phyloP scores from a whole-genome alignment of 169 alveolate genomes.

The Eimeria necatrix region DNA sequence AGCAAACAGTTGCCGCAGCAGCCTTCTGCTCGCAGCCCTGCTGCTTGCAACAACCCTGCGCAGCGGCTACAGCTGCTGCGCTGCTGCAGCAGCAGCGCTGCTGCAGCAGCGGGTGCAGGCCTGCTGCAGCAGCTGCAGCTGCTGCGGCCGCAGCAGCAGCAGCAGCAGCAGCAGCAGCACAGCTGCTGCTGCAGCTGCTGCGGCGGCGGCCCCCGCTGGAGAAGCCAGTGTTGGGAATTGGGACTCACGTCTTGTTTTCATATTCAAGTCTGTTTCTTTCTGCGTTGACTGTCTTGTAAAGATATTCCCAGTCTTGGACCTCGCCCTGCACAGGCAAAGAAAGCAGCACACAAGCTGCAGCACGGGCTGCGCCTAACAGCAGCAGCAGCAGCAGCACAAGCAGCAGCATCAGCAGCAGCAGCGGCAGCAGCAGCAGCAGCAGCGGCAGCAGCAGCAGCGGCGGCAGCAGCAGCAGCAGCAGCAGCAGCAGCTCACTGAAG shows the following conservation, averaged over 20 bases:
- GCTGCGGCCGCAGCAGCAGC: not conserved
- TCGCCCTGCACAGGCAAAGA: not conserved
- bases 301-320: slow-evolving; percentile 29
- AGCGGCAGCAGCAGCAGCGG: no score
- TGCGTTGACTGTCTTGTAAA: slow-evolving; percentile 30
- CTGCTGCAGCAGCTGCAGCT: slow-evolving; percentile 7
- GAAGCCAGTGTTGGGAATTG: not conserved
- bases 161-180: not conserved
- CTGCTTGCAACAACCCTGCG: no score
- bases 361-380: not conserved
- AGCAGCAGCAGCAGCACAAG: not conserved
- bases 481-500: not conserved
- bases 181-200: not conserved
- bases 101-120: slow-evolving; percentile 1
- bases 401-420: no score
- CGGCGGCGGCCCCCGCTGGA: not conserved
- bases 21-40: not conserved
- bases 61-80: no score
- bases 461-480: not conserved
- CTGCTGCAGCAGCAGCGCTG: not conserved
- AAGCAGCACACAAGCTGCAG: not conserved
- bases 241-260: slow-evolving; percentile 39
- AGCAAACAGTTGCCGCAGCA: not conserved
- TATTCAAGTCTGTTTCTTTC: slow-evolving; percentile 30
- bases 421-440: no score